Base-by-base conservation (phyloP, 1,139 yeast genomes). In the Waltiozyma sp. region DNA sequence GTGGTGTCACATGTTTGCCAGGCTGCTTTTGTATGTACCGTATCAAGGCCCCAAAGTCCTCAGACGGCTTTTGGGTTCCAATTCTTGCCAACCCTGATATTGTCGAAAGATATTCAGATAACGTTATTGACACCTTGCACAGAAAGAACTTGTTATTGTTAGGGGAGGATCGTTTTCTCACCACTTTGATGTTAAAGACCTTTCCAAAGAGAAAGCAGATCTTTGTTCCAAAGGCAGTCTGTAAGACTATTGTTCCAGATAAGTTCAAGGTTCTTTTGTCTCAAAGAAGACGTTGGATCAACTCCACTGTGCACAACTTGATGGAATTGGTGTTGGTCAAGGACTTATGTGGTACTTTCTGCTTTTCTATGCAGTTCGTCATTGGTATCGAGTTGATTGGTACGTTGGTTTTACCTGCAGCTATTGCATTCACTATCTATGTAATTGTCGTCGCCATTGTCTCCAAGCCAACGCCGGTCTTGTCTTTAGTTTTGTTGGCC, bases 211-310 rank as follows among this genome's bases (percentile, higher is more conserved):
- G 98, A 62, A 87, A 84, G 53, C 96, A 86, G 64, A 66, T 89
- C n/a, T 91, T 91, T 60, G 82, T 91, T 9, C 87, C 97, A 2
- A 89, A 88, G 62, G 98, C 97, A 14, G 95, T 87, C 13, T 91
- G 97, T 69, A 88, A 88, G 61, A 91, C 98, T 1, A 66, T 88
- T 51, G 97, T 84, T 18, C 98, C 98, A 0, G 87, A 83, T 51
- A 71, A 72, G 45, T 88, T 91, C 61, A 71, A 65, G 49, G 95
- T 89, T 38, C 68, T 91, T 54, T 68, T 91, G 44, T 89, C 97
- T 2, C 98, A 91, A 62, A 81, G 98, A 61, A 86, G 98, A 65
- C 85, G 98, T 61, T 91, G 98, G 98, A 91, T 91, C 56, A 91
- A 91, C 63, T 88, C 97, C 2, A 91, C 98, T 0, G 94, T 91